phyloP scores from a whole-genome alignment of 2,329 filamentous ascomycete genomes.

The Emmonsiellopsis sp. region DNA sequence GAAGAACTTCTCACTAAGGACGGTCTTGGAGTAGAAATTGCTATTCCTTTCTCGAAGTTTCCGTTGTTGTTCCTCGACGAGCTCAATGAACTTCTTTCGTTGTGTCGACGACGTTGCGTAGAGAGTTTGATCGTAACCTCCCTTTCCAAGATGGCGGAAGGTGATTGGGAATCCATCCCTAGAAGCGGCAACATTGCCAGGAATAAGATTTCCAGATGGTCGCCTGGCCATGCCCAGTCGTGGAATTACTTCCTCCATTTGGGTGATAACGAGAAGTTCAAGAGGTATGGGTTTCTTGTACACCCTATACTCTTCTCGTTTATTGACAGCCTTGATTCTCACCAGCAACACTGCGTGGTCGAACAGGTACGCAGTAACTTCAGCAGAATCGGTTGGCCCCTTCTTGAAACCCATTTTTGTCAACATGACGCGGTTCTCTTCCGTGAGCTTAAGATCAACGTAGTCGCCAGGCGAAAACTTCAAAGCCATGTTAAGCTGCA shows the following conservation, averaged over 20 bases:
- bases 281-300: constrained; percentile 93
- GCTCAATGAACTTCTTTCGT: constrained; percentile 93
- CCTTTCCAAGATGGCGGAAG: constrained; percentile 91
- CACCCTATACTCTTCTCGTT: constrained; percentile 88
- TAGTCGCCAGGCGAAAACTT: constrained; percentile 84
- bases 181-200: constrained; percentile 43
- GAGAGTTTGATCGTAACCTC: constrained; percentile 84
- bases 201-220: constrained; percentile 67
- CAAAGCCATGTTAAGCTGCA: constrained; percentile 82
- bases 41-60: constrained; percentile 65
- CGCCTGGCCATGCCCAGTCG: constrained; percentile 71
- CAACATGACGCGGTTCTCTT: constrained; percentile 84
- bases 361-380: constrained; percentile 92
- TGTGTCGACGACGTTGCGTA: constrained; percentile 79
- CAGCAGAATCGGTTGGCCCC: constrained; percentile 72
- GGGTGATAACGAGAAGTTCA: constrained; percentile 83
- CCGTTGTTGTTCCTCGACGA: constrained; percentile 84
- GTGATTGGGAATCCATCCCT: constrained; percentile 88
- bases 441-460: constrained; percentile 88
- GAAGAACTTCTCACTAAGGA: constrained; percentile 80
- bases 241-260: constrained; percentile 95
- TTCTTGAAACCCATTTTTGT: constrained; percentile 96
- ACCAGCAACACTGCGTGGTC: constrained; percentile 92
- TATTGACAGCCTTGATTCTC: constrained; percentile 82
- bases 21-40: constrained; percentile 60